Percentiles rank a stretch among this genome's conserved stretches.
phyloP scores from a whole-genome alignment of 768 basidiomycete genomes.

The Suillus ampliporus region DNA sequence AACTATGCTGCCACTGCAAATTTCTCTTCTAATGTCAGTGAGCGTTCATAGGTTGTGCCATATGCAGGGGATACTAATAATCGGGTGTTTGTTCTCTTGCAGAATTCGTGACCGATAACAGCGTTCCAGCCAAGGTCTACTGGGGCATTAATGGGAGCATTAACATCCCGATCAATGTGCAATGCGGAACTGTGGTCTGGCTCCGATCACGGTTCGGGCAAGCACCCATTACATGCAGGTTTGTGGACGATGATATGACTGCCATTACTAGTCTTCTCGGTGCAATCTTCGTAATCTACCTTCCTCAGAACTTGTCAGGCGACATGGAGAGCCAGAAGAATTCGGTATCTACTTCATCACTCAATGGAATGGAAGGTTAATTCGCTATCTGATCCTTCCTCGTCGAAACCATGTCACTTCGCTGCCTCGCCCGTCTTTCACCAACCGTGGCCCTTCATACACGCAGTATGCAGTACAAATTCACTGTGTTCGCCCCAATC shows the following conservation, averaged over 20 bases:
- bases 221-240: conserved; percentile 36
- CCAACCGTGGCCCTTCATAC: conserved; percentile 93
- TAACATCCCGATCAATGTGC: conserved; percentile 68
- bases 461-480: conserved; percentile 95
- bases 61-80: no score
- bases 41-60: no score
- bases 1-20: no score
- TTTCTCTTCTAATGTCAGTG: no score
- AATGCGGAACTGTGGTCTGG: conserved; percentile 84
- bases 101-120: no score
- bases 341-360: conserved; percentile 98
- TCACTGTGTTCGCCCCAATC: conserved; percentile 91
- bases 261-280: conserved; percentile 69
- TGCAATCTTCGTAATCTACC: conserved; percentile 91
- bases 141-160: conserved; percentile 77
- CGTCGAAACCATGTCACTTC: conserved; percentile 95
- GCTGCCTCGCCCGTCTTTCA: conserved; percentile 88
- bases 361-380: conserved; percentile 98
- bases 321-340: conserved; percentile 97
- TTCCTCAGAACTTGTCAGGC: conserved; percentile 83
- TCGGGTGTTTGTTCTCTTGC: no score
- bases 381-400: conserved; percentile 96
- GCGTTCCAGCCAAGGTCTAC: conserved; percentile 77
- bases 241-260: conserved; percentile 11
- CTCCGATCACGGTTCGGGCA: conserved; percentile 97